Evolutionary conservation across 2,329 filamentous ascomycete species (phyloP), one percentile per base, ranked within the genome.

Genomic region (Chrysoporthe puriensis): DNA sequence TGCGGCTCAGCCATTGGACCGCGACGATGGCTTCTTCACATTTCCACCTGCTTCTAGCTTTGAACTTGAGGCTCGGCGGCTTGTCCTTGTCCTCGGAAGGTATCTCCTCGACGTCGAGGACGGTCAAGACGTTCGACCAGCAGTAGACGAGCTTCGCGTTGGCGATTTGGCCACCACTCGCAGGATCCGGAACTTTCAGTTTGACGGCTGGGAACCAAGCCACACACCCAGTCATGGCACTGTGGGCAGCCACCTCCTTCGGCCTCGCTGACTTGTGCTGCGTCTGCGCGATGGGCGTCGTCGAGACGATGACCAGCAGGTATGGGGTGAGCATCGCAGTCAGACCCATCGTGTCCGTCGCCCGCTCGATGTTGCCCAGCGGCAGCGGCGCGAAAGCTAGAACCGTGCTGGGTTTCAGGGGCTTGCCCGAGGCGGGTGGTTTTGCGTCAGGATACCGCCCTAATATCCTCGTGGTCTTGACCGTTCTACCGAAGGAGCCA

Each of bases 191-290:
- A 18, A 88, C 87, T 78, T 98, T 98, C 56, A 99, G 83, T 75
- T 92, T 96, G 58, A 99, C 96, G 1, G 94, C 94, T 2, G 96
- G 96, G 76, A 99, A 99, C 96, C 96, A 99, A 44, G 96, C 94
- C 62, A 99, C 80, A 73, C 95, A 97, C 2, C 95, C 96, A 62
- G 92, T 97, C 86, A 99, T 90, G 21, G 95, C 90, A 75, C 94
- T 93, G 76, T 99, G 95, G 1, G 93, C 92, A 40, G 89, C 89
- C 11, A 98, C 88, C 72, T 98, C 95, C 76, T 96, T 98, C 4
- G 96, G 95, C 36, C 96, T 86, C 2, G 93, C 89, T 26, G 93
- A 90, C 79, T 99, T 99, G 78, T 97, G 92, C 76, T 99, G 96
- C 0, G 96, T 99, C 77, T 97, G 94, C 4, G 96, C 96, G 46